Percentiles rank a stretch among this genome's conserved stretches.
phyloP scores from a whole-genome alignment of 192 early-diverging fungal species.

The Funneliformis mosseae region DNA sequence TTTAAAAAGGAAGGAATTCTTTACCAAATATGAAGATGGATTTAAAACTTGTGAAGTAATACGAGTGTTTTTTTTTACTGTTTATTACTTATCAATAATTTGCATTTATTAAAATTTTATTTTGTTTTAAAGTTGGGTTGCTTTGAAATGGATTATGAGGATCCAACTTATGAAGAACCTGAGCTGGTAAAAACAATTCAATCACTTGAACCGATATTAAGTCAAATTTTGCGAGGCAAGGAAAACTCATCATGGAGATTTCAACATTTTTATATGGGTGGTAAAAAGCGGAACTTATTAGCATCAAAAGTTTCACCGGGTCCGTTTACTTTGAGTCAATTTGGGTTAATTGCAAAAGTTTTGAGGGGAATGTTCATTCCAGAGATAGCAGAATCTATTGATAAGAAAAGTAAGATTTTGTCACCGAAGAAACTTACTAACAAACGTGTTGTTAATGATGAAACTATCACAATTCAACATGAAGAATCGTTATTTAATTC shows the following conservation, averaged over 20 bases:
- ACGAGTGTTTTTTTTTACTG: not conserved
- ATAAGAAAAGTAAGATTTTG: not conserved
- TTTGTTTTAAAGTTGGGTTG: constrained; percentile 7
- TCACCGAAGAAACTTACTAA: not conserved
- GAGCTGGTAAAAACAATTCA: not conserved
- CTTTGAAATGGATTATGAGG: not conserved
- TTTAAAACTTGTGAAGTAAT: constrained; percentile 26
- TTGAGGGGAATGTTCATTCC: constrained; percentile 22
- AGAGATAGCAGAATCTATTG: constrained; percentile 17
- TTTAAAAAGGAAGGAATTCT: not conserved
- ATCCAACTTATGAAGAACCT: constrained; percentile 18
- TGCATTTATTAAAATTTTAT: not conserved
- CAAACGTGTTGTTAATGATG: not conserved
- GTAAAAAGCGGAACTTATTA: not conserved
- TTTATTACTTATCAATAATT: not conserved
- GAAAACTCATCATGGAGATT: constrained; percentile 24
- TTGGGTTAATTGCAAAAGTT: constrained; percentile 10
- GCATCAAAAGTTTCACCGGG: constrained; percentile 6
- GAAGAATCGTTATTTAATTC: not conserved
- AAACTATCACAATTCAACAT: not conserved
- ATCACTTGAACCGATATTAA: not conserved
- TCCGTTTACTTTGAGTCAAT: constrained; percentile 1
- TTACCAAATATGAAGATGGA: constrained; percentile 4
- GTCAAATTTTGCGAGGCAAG: not conserved
- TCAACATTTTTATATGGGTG: constrained; percentile 11